Evolutionary conservation across 2,329 filamentous ascomycete species (phyloP).

Genomic region (Apiospora kogelbergensis): DNA sequence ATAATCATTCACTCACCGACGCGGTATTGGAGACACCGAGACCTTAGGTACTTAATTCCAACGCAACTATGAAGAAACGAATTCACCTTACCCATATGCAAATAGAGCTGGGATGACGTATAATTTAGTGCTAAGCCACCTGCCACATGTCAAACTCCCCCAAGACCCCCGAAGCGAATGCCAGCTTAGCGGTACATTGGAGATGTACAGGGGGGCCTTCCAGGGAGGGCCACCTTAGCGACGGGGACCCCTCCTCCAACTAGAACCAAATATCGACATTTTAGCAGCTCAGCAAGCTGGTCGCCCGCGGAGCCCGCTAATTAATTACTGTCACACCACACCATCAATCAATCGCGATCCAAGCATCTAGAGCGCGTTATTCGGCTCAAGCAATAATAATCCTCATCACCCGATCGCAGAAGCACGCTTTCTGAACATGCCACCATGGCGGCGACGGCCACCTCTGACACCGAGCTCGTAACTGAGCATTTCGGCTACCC

Average conservation of each 20-base stretch:
- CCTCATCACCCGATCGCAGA: neutral
- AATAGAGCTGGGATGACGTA: slow-evolving; percentile 10
- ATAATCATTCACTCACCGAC: neutral
- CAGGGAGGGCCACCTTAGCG: neutral
- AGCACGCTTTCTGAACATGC: slow-evolving; percentile 26
- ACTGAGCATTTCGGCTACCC: slow-evolving; percentile 97
- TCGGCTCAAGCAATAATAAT: slow-evolving; percentile 13
- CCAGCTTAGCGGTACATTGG: neutral
- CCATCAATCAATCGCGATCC: neutral
- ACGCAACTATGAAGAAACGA: neutral
- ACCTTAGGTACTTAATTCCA: neutral
- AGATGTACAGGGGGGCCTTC: neutral
- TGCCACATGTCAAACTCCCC: neutral
- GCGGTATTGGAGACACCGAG: neutral
- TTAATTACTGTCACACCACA: slow-evolving; percentile 1
- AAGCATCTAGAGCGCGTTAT: neutral
- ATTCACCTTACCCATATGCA: slow-evolving; percentile 6
- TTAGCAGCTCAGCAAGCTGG: neutral
- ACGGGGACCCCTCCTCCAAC: neutral
- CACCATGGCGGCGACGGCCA: slow-evolving; percentile 28
- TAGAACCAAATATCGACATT: neutral
- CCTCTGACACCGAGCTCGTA: slow-evolving; percentile 65
- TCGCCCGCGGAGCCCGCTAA: neutral
- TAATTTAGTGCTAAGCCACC: slow-evolving; percentile 8
- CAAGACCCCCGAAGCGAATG: neutral